Base-by-base conservation (phyloP, 2,329 filamentous ascomycete genomes). In the Colletotrichum sp. region DNA sequence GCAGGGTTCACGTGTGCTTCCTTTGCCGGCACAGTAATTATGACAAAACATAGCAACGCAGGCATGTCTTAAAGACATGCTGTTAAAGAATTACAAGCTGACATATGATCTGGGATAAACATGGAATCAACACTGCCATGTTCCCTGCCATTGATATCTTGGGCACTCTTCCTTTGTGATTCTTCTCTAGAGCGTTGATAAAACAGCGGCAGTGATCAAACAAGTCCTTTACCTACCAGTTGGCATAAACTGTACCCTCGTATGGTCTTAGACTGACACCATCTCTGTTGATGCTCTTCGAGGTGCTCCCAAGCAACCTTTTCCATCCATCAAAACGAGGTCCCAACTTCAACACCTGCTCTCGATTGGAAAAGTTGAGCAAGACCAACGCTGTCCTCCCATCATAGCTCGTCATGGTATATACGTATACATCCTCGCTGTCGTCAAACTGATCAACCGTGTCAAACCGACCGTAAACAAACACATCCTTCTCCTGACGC, bases 331-430 rank as follows among this genome's bases (percentile, higher is more conserved):
- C 32, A 38, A 34, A 63, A 9, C n/a, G 1, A 13, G 10, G 43
- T 24, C 2, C 32, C 59, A 63, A 24, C 32, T 18, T 32, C 59
- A 38, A n/a, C 8, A n/a, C 6, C 13, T 63, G 59, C n/a, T 32
- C 28, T 21, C 32, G 28, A n/a, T 63, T 13, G 8, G 59, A 63
- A 30, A 73, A 73, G 43, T 75, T 75, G 56, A 83, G 68, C 18
- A 84, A 38, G 1, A 80, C 34, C 10, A 79, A 48, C 3, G 79
- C 79, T 12, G 18, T 28, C 9, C 8, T 77, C 6, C 74, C 77
- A 21, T 78, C 59, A 26, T 65, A 73, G 12, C 78, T 76, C 2
- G 69, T 73, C 79, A 80, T 80, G 1, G 74, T 79, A 26, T 80
- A 80, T 1, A 59, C 76, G 68, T 79, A 80, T 0, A 80, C 7